Base-by-base conservation (phyloP, 208 protist genomes). In the Novymonas esmeraldas region DNA sequence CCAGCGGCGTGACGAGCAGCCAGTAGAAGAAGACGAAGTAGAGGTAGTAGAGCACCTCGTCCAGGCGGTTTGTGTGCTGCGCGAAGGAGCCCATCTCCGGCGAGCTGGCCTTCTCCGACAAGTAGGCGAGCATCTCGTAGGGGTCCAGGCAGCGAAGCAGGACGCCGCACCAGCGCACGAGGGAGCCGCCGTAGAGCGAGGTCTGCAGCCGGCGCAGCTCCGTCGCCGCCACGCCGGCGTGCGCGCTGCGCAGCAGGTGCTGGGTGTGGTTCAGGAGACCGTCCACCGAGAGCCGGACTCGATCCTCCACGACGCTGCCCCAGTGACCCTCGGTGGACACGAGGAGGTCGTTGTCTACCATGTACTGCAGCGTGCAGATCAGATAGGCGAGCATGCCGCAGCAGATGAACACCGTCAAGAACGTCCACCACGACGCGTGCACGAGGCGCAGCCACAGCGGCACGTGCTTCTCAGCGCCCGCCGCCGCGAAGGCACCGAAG, bases 21-120 rank as follows among this genome's bases (percentile, higher is more conserved):
- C 89, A 95, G 61, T 90, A 93, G 59, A 91, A 85, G 48, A 89
- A 76, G 14, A 93, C 52, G 34, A 93, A 59, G 73, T 95, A 84
- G n/a, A 86, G 46, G 77, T 90, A 87, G 76, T 95, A 93, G 13
- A 84, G 39, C 13, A 79, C 24, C 48, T 91, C 70, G 54, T 86
- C 65, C 0, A 72, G 14, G n/a, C 86, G 85, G 14, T 58, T 83
- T 31, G 84, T 73, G 11, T 63, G 51, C 13, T 22, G 48, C 2
- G 66, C 68, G 61, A 89, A 85, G 44, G 75, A 76, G 4, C 89
- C 89, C 24, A 86, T 75, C 28, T 69, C 62, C 14, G 70, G 49
- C 3, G 75, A 83, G 65, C 73, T 78, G 1, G 92, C 75, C 33
- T 81, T 79, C 24, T 83, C 61, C 3, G 74, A 89, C 14, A 85